Evolutionary conservation across 805 yeast genomes (phyloP), one percentile per base, ranked within the genome.

Genomic region (Starmerella vaccinii): DNA sequence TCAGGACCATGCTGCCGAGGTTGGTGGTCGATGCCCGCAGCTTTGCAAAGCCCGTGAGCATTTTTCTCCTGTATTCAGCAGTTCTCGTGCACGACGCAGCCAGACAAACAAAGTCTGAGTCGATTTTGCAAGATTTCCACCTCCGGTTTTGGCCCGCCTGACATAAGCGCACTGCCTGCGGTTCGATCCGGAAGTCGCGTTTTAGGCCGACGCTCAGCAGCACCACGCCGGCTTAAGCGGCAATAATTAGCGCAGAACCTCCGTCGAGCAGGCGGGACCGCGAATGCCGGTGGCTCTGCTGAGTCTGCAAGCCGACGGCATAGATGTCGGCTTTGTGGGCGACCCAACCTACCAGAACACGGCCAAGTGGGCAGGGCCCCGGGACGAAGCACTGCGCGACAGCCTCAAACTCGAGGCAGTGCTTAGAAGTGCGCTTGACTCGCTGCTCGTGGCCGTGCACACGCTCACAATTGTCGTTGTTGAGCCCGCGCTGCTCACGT

Each of bases 401-500:
- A 6, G 9, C 6, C 24, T 32, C 16, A 21, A 19, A 21, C 38
- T 58, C 33, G 58, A 57, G 19, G 21, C 24, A 5, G 46, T 38
- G 4, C 34, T 58, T 8, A 39, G 22, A 19, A 18, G 23, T 27
- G 49, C 49, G 2, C 26, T 59, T 27, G 52, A 47, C 24, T 30
- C 47, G 2, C 49, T 58, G 50, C 56, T 57, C 12, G 47, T 51
- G 19, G 23, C 51, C 15, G 48, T 47, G 12, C 46, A 55, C 7
- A 13, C 49, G 13, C 21, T 52, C 13, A 54, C 56, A 5, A 49
- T 55, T 1, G 53, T 58, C 0, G 26, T 60, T 5, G 50, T 57
- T 1, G 62, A 59, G 48, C 63, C 63, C 8, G 59, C 62, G n/a
- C 47, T 60, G 6, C 47, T 51, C 19, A 41, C 55, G 3, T 7